These are phyloP conservation scores for Staphylotrichum tortipilum DNA, from an alignment of 495 filamentous ascomycete genomes.

Conservation along the genomic window DNA sequence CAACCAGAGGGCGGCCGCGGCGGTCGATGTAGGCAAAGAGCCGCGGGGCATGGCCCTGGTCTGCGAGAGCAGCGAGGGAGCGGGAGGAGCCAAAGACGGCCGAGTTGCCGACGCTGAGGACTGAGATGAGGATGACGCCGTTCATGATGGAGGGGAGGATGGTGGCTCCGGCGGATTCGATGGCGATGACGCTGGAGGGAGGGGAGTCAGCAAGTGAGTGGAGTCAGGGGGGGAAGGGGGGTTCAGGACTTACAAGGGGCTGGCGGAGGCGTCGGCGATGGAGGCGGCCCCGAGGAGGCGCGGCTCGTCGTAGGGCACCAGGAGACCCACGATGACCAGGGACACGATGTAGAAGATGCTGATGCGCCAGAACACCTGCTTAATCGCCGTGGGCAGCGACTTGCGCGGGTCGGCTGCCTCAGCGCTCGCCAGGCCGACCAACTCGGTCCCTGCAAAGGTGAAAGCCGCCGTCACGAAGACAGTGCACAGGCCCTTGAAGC, in stretches of 20 bases:
- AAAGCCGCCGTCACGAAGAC: slow-evolving; percentile 93
- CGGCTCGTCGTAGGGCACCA: slow-evolving; percentile 61
- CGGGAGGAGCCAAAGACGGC: slow-evolving; percentile 82
- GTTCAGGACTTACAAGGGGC: slow-evolving; percentile 48
- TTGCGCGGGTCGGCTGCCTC: slow-evolving; percentile 85
- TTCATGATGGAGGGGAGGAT: slow-evolving; percentile 81
- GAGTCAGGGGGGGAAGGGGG: no score
- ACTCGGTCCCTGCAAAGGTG: slow-evolving; percentile 83
- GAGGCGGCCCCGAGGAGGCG: slow-evolving; percentile 47
- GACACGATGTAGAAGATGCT: slow-evolving; percentile 77
- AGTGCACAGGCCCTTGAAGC: slow-evolving; percentile 89
- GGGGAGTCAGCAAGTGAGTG: no score
- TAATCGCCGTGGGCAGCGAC: slow-evolving; percentile 75
- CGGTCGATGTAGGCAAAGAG: slow-evolving; percentile 79
- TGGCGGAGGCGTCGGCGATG: slow-evolving; percentile 60
- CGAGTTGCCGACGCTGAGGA: slow-evolving; percentile 81
- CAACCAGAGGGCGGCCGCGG: slow-evolving; percentile 66
- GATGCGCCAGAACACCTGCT: slow-evolving; percentile 96
- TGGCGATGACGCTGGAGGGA: slow-evolving; percentile 57
- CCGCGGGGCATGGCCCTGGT: slow-evolving; percentile 71
- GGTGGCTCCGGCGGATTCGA: slow-evolving; percentile 65
- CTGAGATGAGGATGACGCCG: slow-evolving; percentile 81
- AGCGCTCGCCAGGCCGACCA: slow-evolving; percentile 83
- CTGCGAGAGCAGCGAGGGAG: slow-evolving; percentile 77
- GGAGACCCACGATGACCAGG: slow-evolving; percentile 62